Evolutionary conservation across 441 rosid species (phyloP).

Genomic region (Populus hybrid): DNA sequence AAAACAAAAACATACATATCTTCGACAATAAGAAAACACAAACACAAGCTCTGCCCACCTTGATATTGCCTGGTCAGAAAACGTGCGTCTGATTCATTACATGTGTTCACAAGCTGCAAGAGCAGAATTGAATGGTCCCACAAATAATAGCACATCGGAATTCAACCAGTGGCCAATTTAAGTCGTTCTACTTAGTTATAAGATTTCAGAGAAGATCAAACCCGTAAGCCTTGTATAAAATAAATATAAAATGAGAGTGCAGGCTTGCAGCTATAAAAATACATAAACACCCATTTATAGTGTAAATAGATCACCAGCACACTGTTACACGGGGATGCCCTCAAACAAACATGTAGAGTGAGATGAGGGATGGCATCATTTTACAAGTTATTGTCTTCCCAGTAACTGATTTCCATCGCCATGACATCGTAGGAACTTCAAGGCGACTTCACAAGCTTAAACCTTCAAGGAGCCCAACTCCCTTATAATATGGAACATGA

Average conservation of each 20-base stretch:
- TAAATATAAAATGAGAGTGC: slow-evolving; percentile 7
- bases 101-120: background rate
- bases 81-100: background rate
- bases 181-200: background rate
- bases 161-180: background rate
- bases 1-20: too few relatives aligned
- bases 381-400: slow-evolving; percentile 31
- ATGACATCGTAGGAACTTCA: slow-evolving; percentile 15
- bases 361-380: slow-evolving; percentile 28
- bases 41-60: too few relatives aligned
- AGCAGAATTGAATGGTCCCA: background rate
- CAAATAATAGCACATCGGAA: background rate
- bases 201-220: background rate
- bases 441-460: background rate
- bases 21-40: too few relatives aligned
- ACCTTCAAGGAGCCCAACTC: slow-evolving; percentile 11
- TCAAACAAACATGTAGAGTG: slow-evolving; percentile 15
- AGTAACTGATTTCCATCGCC: slow-evolving; percentile 22
- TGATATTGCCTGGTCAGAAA: background rate
- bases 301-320: slow-evolving; percentile 29
- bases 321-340: slow-evolving; percentile 30
- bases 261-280: slow-evolving; percentile 15
- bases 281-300: slow-evolving; percentile 33
- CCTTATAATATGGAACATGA: slow-evolving; percentile 54
- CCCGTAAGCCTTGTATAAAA: slow-evolving; percentile 6